A percentile compares a stretch with the other conserved stretches of the same genome.
phyloP scores from a whole-genome alignment of 2,329 filamentous ascomycete genomes.

The Talaromyces sp. region DNA sequence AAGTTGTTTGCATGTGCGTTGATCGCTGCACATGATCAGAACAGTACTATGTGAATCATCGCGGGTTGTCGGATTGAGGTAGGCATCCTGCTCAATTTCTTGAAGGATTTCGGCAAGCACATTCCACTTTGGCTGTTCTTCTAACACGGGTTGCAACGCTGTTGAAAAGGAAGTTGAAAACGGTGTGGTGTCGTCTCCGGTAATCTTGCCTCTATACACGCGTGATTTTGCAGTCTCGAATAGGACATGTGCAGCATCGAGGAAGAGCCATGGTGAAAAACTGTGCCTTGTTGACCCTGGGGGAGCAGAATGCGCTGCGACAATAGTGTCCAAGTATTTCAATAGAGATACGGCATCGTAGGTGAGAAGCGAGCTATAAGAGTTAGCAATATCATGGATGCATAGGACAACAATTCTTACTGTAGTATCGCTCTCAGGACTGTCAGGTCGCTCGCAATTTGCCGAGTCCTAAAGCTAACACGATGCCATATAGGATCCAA shows the following conservation, averaged over 20 bases:
- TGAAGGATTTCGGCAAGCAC: constrained; percentile 84
- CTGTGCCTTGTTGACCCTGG: constrained; percentile 82
- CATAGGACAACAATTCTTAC: constrained; percentile 33
- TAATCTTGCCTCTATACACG: constrained; percentile 74
- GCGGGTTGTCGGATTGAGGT: constrained; percentile 69
- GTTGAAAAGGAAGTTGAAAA: constrained; percentile 50
- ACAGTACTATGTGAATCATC: constrained; percentile 90
- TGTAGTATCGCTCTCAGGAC: constrained; percentile 79
- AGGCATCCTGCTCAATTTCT: constrained; percentile 87
- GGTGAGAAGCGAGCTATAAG: constrained; percentile 60
- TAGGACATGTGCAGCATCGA: constrained; percentile 90
- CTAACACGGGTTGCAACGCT: constrained; percentile 72
- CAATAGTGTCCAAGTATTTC: constrained; percentile 88
- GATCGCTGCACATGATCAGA: constrained; percentile 91
- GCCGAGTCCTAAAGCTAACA: constrained; percentile 88
- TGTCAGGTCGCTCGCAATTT: constrained; percentile 86
- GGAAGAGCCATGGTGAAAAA: constrained; percentile 91
- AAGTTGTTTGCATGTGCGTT: constrained; percentile 78
- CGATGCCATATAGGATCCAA: constrained; percentile 96
- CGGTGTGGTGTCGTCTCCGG: constrained; percentile 49
- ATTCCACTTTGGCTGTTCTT: constrained; percentile 93
- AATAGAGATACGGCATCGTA: constrained; percentile 90
- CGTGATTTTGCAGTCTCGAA: constrained; percentile 85
- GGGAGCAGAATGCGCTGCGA: constrained; percentile 82
- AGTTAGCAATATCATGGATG: constrained; percentile 15